phyloP scores from a whole-genome alignment of 2,329 filamentous ascomycete species.

The Pleomassaria siparia region DNA sequence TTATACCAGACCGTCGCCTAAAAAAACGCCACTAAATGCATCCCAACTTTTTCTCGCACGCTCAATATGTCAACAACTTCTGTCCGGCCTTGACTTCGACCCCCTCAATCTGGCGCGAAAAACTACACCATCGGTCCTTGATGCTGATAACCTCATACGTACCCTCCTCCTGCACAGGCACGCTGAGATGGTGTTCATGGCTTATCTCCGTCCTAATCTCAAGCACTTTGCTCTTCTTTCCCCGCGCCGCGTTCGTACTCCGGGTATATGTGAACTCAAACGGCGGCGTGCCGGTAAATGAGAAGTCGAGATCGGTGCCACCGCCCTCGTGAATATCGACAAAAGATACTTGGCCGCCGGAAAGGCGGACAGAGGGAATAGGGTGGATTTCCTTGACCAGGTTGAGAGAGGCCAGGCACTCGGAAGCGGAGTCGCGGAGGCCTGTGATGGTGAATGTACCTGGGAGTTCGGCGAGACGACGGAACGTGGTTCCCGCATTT shows the following conservation, averaged over 20 bases:
- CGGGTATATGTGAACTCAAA: conserved; percentile 98
- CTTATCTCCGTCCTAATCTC: conserved; percentile 90
- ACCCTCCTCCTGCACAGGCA: conserved; percentile 88
- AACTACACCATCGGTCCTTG: conserved; percentile 89
- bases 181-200: conserved; percentile 76
- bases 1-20: too few relatives aligned
- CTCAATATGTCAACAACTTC: conserved; percentile 44
- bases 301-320: conserved; percentile 88
- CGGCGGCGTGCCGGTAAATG: conserved; percentile 92
- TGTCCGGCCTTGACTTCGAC: conserved; percentile 33
- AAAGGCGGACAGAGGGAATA: conserved; percentile 88
- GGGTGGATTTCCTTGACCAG: conserved; percentile 85
- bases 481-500: conserved; percentile 79
- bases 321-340: conserved; percentile 97
- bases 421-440: conserved; percentile 82
- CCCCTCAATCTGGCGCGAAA: conserved; percentile 59
- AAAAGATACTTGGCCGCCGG: conserved; percentile 75
- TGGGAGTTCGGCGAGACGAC: conserved; percentile 87
- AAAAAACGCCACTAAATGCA: conserved; percentile 1
- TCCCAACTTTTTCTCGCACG: not conserved
- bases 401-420: conserved; percentile 78
- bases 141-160: conserved; percentile 97
- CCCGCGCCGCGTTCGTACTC: conserved; percentile 74
- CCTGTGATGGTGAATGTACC: conserved; percentile 86
- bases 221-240: conserved; percentile 66